Evolutionary conservation across 108 stramenopile genomes (phyloP).

Genomic region (Aurantiochytrium sp.): DNA sequence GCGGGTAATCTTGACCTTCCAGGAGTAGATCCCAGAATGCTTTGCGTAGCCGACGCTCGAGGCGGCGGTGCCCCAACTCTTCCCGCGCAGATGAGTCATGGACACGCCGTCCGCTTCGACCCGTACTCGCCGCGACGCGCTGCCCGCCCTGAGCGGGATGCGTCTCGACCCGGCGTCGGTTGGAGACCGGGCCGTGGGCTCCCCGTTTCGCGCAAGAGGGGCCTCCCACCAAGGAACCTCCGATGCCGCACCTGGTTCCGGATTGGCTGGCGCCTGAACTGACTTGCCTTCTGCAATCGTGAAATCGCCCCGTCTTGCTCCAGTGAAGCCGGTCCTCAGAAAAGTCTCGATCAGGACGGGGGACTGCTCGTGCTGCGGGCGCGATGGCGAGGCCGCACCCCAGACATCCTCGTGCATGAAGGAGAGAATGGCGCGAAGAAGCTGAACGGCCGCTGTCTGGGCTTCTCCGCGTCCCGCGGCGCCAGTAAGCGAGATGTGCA

Average conservation of each 20-base stretch:
- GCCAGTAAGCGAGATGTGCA: too few species aligned
- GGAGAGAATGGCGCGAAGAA: neutral
- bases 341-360: neutral
- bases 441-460: neutral
- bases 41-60: neutral
- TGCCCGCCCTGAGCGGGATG: neutral
- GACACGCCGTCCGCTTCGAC: neutral
- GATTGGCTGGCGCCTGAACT: too few species aligned
- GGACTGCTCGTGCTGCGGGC: too few species aligned
- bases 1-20: neutral
- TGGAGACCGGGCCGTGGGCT: too few species aligned
- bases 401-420: neutral
- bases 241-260: too few species aligned
- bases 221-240: too few species aligned
- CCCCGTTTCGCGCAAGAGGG: too few species aligned
- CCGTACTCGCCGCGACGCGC: neutral
- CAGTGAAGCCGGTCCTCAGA: neutral
- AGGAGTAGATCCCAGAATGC: neutral
- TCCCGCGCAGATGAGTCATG: neutral
- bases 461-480: too few species aligned
- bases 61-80: neutral
- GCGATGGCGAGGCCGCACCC: neutral
- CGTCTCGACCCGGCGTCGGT: too few species aligned
- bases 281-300: too few species aligned
- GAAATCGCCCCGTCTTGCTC: too few species aligned